Conservation (phyloP, 2,329 filamentous ascomycete species). For the Penicillium sp. region DNA sequence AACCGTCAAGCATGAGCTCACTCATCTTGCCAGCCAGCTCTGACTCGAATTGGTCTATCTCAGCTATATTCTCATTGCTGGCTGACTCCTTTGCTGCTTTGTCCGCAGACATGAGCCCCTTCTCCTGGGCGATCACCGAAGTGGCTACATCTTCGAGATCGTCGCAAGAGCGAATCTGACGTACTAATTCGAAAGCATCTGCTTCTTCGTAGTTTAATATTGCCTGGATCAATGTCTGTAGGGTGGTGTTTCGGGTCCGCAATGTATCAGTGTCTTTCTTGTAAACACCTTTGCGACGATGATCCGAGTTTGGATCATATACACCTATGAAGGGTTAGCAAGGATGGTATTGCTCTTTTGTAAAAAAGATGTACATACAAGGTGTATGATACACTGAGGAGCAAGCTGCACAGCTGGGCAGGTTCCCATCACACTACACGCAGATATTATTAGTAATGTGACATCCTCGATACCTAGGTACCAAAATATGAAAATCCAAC, state of each 20-base stretch:
- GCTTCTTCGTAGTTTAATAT: conserved; percentile 89
- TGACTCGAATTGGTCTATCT: conserved; percentile 60
- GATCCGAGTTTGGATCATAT: conserved; percentile 94
- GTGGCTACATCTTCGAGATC: conserved; percentile 64
- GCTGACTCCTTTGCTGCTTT: conserved; percentile 28
- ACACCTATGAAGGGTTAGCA: conserved; percentile 61
- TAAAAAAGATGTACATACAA: conserved; percentile 29
- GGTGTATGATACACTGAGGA: conserved; percentile 73
- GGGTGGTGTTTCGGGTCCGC: conserved; percentile 80
- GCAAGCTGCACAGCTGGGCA: conserved; percentile 92
- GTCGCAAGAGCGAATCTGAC: conserved; percentile 83
- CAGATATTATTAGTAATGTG: conserved; percentile 6
- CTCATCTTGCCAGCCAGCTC: conserved; percentile 92
- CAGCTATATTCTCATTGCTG: conserved; percentile 40
- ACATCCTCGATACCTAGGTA: background rate
- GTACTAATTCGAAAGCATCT: conserved; percentile 76
- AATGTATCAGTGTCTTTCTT: conserved; percentile 87
- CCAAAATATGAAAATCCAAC: conserved; percentile 26
- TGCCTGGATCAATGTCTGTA: conserved; percentile 89
- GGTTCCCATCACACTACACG: conserved; percentile 75
- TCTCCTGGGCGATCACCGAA: conserved; percentile 55
- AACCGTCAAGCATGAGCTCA: conserved; percentile 80
- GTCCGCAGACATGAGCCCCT: conserved; percentile 44
- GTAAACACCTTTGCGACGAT: conserved; percentile 94
- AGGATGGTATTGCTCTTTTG: background rate